Percentiles rank a stretch among this genome's conserved stretches.
Conservation (phyloP, 495 filamentous ascomycete species). For the Neurospora sp. region DNA sequence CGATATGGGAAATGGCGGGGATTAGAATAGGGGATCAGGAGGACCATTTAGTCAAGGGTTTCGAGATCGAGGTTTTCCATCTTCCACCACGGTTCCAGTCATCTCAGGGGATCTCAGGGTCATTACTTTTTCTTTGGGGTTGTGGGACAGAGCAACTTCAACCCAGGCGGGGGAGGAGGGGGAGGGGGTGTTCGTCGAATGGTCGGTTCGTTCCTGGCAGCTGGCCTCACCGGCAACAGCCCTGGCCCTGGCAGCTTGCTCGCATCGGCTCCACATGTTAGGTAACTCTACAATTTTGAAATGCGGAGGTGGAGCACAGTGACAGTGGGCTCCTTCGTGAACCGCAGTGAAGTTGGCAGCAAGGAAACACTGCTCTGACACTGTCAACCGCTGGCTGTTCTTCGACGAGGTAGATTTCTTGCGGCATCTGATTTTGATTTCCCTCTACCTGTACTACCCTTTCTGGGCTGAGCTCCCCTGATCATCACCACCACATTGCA, state of each 20-base stretch:
- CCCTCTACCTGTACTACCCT: neutral
- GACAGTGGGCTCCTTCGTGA: neutral
- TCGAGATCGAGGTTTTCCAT: neutral
- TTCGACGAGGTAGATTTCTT: neutral
- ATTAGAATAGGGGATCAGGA: neutral
- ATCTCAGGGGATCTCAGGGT: neutral
- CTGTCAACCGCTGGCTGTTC: neutral
- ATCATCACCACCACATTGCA: neutral
- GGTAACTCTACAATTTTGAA: neutral
- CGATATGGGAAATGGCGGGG: neutral
- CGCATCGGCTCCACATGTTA: neutral
- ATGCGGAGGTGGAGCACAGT: neutral
- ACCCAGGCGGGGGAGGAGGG: neutral
- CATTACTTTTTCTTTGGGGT: neutral
- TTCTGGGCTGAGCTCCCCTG: neutral
- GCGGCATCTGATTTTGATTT: neutral
- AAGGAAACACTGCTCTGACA: neutral
- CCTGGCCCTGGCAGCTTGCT: neutral
- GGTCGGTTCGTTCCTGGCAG: neutral
- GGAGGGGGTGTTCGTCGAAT: neutral
- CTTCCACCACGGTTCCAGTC: neutral
- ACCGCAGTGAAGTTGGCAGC: neutral
- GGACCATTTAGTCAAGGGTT: neutral
- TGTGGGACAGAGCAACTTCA: neutral
- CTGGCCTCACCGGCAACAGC: neutral